Percentiles rank a stretch among this genome's conserved stretches.
These are phyloP conservation scores for Phlebiopsis flavidoalba DNA, from an alignment of 768 basidiomycete genomes.

Conservation along the genomic window DNA sequence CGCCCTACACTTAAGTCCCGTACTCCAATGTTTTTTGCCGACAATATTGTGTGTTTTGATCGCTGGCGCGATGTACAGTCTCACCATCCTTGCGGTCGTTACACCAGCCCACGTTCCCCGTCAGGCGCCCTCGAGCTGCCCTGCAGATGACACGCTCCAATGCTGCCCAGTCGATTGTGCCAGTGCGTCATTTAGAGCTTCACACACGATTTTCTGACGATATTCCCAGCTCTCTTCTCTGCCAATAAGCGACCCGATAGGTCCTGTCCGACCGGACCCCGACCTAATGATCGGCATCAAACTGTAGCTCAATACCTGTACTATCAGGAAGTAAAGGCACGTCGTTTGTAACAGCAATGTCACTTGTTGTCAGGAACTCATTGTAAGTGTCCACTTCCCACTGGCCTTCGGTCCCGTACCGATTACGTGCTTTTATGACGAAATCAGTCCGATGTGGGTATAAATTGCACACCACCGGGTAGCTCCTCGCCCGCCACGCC, in stretches of 20 bases:
- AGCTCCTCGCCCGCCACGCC: not conserved
- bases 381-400: not conserved
- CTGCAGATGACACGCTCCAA: not conserved
- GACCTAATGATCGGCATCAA: not conserved
- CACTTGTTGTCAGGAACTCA: not conserved
- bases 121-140: not conserved
- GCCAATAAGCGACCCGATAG: not conserved
- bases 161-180: not conserved
- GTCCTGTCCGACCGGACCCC: not conserved
- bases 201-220: not conserved
- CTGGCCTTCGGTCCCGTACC: no score
- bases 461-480: no score
- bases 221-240: not conserved
- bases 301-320: not conserved
- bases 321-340: not conserved
- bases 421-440: no score
- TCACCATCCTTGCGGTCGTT: not conserved
- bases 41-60: not conserved
- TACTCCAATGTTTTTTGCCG: not conserved
- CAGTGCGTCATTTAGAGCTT: not conserved
- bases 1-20: no score
- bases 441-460: no score
- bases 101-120: not conserved
- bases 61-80: not conserved
- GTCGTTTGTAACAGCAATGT: not conserved